Evolutionary conservation across 805 yeast species (phyloP).

Genomic region (Pichia californica): DNA sequence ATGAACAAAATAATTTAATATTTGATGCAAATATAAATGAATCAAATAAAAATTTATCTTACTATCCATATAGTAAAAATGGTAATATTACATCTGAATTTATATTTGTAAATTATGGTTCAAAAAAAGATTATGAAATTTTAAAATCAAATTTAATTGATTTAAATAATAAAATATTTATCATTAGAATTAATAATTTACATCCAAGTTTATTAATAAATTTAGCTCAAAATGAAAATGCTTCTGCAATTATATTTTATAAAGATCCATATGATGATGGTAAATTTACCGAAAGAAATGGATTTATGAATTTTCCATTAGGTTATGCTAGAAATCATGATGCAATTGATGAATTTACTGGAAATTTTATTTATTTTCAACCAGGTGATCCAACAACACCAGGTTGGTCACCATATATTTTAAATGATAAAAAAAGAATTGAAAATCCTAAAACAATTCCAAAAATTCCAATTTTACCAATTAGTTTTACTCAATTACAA

Average conservation of each 20-base stretch:
- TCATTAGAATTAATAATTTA: constrained; percentile 45
- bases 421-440: constrained; percentile 28
- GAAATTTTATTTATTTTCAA: constrained; percentile 46
- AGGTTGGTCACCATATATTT: constrained; percentile 51
- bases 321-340: constrained; percentile 63
- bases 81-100: constrained; percentile 53
- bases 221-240: constrained; percentile 58
- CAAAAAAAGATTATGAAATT: constrained; percentile 43
- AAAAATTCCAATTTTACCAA: constrained; percentile 47
- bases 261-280: constrained; percentile 57
- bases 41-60: constrained; percentile 35
- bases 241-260: constrained; percentile 52
- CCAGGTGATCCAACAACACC: constrained; percentile 82
- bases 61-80: constrained; percentile 58
- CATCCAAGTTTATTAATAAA: constrained; percentile 52
- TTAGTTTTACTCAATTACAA: constrained; percentile 37
- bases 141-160: constrained; percentile 36
- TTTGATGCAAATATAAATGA: constrained; percentile 48
- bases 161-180: constrained; percentile 50
- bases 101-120: constrained; percentile 58
- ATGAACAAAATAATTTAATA: constrained; percentile 29
- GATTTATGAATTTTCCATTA: constrained; percentile 50
- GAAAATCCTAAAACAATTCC: constrained; percentile 40
- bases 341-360: constrained; percentile 57
- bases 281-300: constrained; percentile 47